Evolutionary conservation across 805 yeast genomes (phyloP).

Genomic region (Citeromyces matritensis): DNA sequence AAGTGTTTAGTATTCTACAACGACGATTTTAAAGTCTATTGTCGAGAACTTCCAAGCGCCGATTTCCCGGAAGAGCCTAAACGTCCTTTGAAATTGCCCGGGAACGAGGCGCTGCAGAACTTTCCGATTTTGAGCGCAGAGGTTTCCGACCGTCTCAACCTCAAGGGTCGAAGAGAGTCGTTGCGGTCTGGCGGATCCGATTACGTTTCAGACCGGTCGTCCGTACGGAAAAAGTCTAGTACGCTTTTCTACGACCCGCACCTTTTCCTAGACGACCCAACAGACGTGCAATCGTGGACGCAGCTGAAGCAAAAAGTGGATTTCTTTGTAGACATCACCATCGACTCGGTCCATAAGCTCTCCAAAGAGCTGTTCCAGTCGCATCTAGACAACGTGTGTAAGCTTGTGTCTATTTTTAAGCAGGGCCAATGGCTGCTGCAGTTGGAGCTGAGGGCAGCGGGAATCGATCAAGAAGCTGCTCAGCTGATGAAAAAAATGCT

Average conservation of each 20-base stretch:
- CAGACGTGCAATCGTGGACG: constrained; percentile 49
- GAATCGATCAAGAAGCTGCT: constrained; percentile 29
- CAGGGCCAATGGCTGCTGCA: constrained; percentile 38
- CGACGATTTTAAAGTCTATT: constrained; percentile 41
- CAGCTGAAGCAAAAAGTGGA: constrained; percentile 31
- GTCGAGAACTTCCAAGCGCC: constrained; percentile 41
- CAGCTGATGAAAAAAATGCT: constrained; percentile 36
- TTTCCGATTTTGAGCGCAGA: neutral
- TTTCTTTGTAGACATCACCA: constrained; percentile 28
- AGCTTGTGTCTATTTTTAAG: constrained; percentile 35
- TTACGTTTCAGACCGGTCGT: neutral
- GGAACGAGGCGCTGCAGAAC: neutral
- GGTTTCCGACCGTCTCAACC: neutral
- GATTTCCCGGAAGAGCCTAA: constrained; percentile 1
- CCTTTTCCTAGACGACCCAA: constrained; percentile 41
- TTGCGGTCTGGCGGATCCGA: neutral
- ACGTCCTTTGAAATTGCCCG: constrained; percentile 1
- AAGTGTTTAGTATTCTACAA: constrained; percentile 46
- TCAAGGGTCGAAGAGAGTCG: neutral
- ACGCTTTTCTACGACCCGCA: constrained; percentile 14
- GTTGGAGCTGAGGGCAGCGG: constrained; percentile 30
- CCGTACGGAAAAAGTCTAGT: constrained; percentile 4
- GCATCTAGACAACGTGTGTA: constrained; percentile 37
- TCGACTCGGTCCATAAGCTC: constrained; percentile 33
- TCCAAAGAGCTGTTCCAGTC: constrained; percentile 36